Evolutionary conservation across 345 rosid species (phyloP).

Genomic region (Eucalyptus brandiana): DNA sequence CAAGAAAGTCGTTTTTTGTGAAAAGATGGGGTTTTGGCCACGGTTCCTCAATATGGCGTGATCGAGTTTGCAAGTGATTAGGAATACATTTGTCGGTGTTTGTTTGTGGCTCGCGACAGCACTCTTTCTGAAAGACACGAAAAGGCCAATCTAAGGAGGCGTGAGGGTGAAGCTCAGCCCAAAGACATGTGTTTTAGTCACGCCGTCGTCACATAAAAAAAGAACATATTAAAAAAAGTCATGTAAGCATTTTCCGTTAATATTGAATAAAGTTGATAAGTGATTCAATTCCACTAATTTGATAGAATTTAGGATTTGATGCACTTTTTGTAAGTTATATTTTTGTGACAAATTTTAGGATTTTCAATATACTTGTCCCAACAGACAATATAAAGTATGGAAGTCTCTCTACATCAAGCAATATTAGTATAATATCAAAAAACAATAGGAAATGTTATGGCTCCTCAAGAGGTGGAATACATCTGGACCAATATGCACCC

Average conservation of each 20-base stretch:
- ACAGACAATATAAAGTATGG: neutral
- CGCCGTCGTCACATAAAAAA: too few relatives aligned
- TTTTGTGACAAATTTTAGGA: too few relatives aligned
- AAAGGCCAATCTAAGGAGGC: conserved; percentile 39
- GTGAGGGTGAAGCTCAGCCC: neutral
- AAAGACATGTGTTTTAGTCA: neutral
- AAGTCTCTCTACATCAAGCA: neutral
- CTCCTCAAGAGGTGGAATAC: neutral
- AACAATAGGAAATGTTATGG: neutral
- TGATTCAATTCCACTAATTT: too few relatives aligned
- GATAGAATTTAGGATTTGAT: too few relatives aligned
- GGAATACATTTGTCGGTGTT: conserved; percentile 14
- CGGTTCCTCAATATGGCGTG: too few relatives aligned
- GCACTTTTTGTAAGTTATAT: too few relatives aligned
- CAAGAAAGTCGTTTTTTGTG: neutral
- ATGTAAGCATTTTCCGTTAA: too few relatives aligned
- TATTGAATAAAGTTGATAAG: too few relatives aligned
- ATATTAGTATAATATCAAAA: neutral
- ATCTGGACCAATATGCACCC: neutral
- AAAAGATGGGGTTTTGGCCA: neutral
- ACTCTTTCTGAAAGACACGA: conserved; percentile 33
- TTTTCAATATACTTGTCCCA: too few relatives aligned
- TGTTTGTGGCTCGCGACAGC: conserved; percentile 22
- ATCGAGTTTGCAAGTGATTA: neutral
- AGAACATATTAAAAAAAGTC: too few relatives aligned